Evolutionary conservation across 23 red algal species (phyloP).

Genomic region (Gracilariopsis chorda): DNA sequence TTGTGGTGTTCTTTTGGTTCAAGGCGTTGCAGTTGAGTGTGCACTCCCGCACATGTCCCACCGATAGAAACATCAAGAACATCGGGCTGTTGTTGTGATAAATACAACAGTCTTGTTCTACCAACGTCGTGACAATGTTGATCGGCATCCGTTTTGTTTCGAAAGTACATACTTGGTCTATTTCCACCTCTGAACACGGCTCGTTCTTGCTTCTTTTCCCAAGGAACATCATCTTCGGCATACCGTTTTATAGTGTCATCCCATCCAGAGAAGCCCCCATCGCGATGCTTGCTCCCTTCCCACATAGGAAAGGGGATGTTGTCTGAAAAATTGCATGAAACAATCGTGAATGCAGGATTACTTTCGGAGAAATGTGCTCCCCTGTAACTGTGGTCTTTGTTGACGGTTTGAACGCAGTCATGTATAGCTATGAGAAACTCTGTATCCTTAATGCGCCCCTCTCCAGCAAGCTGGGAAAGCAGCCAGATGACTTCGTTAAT

Average conservation of each 20-base stretch:
- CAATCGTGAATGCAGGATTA: slow-evolving; percentile 88
- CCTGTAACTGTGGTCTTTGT: slow-evolving; percentile 57
- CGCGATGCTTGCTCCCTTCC: slow-evolving; percentile 71
- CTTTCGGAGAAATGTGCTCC: slow-evolving; percentile 63
- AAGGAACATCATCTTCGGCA: slow-evolving; percentile 50
- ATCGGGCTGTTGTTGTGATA: slow-evolving; percentile 42
- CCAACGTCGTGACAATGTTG: slow-evolving; percentile 65
- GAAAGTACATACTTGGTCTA: slow-evolving; percentile 80
- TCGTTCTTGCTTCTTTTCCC: slow-evolving; percentile 53
- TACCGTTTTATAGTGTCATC: slow-evolving; percentile 62
- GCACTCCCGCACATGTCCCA: slow-evolving; percentile 58
- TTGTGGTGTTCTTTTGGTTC: slow-evolving; percentile 69
- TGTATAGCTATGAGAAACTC: slow-evolving; percentile 93
- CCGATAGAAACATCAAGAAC: slow-evolving; percentile 81
- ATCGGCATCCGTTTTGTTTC: slow-evolving; percentile 60
- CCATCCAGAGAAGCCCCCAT: slow-evolving; percentile 81
- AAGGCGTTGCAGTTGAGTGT: slow-evolving; percentile 46
- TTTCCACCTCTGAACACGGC: slow-evolving; percentile 93
- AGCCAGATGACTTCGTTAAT: slow-evolving; percentile 86
- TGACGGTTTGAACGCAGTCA: slow-evolving; percentile 98
- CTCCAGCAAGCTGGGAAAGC: slow-evolving; percentile 56
- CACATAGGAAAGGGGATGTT: slow-evolving; percentile 98
- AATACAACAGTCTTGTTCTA: slow-evolving; percentile 50
- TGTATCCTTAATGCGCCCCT: slow-evolving; percentile 65
- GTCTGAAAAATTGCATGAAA: slow-evolving; percentile 86